Evolutionary conservation across 768 basidiomycete species (phyloP).

Genomic region (Nidularia pulvinata): DNA sequence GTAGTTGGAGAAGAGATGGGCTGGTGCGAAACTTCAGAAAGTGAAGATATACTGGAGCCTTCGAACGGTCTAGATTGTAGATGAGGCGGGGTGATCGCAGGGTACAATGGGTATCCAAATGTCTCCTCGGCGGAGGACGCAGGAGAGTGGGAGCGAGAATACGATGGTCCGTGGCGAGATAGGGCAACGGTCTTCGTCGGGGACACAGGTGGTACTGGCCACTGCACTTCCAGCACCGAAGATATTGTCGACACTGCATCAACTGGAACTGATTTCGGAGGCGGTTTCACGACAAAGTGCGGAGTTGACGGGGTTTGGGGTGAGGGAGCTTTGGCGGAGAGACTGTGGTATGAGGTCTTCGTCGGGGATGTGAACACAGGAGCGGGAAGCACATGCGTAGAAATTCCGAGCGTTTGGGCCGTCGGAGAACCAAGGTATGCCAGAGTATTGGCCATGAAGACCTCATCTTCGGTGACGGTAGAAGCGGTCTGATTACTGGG

Average conservation of each 20-base stretch:
- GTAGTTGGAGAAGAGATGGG: too few species aligned
- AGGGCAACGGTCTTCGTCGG: background rate
- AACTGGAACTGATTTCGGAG: background rate
- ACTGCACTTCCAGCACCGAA: background rate
- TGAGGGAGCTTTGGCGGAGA: background rate
- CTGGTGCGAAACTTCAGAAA: background rate
- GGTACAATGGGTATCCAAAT: background rate
- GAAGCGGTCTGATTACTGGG: background rate
- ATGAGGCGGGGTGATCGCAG: background rate
- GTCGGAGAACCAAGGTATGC: slow-evolving; percentile 44
- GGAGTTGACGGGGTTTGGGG: background rate
- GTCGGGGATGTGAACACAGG: background rate
- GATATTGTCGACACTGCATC: background rate
- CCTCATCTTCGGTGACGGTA: slow-evolving; percentile 24
- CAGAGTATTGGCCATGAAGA: slow-evolving; percentile 40
- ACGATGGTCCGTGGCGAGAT: background rate
- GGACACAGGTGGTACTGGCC: background rate
- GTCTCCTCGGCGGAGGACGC: background rate
- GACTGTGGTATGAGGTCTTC: background rate
- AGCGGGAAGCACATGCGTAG: slow-evolving; percentile 20
- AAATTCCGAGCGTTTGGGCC: slow-evolving; percentile 38
- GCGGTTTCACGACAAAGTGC: too few species aligned
- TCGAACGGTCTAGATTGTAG: background rate
- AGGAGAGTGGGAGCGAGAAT: slow-evolving; percentile 1
- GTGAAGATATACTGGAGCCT: background rate